Percentiles rank a stretch among this genome's conserved stretches.
phyloP scores from a whole-genome alignment of 2,329 filamentous ascomycete species.

The Cladosporium colombiae region DNA sequence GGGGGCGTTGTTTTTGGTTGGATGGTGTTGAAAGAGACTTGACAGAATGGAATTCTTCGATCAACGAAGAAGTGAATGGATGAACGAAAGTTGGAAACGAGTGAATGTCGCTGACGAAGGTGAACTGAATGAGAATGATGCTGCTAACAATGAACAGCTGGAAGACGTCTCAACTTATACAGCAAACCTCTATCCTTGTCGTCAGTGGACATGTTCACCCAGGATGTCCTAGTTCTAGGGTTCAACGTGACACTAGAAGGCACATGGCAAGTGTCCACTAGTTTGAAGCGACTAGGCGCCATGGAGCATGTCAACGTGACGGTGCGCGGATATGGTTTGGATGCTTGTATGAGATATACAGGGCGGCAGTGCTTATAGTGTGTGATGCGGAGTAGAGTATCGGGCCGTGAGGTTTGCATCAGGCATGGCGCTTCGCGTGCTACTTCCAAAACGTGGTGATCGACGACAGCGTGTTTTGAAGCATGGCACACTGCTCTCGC shows the following conservation, averaged over 20 bases:
- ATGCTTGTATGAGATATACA: constrained; percentile 15
- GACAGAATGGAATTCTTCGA: constrained; percentile 11
- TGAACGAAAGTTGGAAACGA: constrained; percentile 14
- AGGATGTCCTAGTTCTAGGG: not conserved
- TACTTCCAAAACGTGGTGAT: constrained; percentile 1
- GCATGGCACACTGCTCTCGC: not conserved
- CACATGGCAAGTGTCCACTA: constrained; percentile 9
- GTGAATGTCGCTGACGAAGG: constrained; percentile 9
- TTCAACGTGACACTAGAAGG: not conserved
- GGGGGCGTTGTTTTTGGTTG: not conserved
- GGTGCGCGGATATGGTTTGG: not conserved
- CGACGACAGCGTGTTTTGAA: constrained; percentile 13
- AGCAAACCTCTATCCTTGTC: not conserved
- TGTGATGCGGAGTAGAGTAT: not conserved
- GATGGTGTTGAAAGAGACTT: not conserved
- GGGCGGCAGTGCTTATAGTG: not conserved
- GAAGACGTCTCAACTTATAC: constrained; percentile 7
- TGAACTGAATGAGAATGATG: constrained; percentile 10
- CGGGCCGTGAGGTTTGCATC: not conserved
- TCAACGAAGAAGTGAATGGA: constrained; percentile 17
- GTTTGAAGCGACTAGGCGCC: constrained; percentile 12
- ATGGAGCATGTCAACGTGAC: not conserved
- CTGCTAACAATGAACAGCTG: not conserved
- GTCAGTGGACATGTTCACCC: not conserved
- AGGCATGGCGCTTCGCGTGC: constrained; percentile 7